Percentiles rank a stretch among this genome's conserved stretches.
These are phyloP conservation scores for Conoideocrella luteorostrata DNA, from an alignment of 2,329 filamentous ascomycete genomes.

Conservation along the genomic window DNA sequence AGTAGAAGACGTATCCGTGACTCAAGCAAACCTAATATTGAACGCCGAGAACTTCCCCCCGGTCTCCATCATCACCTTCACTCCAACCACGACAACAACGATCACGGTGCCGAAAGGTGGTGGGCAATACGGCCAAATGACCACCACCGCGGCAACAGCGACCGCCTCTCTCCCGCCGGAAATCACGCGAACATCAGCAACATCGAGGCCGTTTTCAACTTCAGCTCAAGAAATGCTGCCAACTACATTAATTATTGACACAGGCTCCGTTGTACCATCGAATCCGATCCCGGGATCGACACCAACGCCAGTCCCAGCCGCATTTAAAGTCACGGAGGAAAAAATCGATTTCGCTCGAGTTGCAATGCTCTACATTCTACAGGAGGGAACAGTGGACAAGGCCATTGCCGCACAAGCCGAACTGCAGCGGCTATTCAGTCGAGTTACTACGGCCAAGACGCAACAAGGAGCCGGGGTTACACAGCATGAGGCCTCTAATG, in stretches of 20 bases:
- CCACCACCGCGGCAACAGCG: background rate
- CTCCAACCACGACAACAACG: conserved; percentile 3
- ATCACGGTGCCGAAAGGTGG: background rate
- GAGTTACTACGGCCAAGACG: conserved; percentile 24
- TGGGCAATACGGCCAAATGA: background rate
- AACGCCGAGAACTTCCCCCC: conserved; percentile 6
- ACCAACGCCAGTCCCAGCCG: background rate
- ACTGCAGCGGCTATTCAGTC: conserved; percentile 50
- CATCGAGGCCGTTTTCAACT: background rate
- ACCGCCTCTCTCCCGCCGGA: background rate
- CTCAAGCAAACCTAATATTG: background rate
- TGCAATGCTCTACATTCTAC: conserved; percentile 55
- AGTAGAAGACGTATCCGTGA: background rate
- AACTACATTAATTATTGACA: conserved; percentile 1
- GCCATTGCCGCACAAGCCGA: conserved; percentile 48
- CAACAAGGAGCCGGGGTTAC: conserved; percentile 26
- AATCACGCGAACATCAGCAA: background rate
- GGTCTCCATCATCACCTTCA: conserved; percentile 8
- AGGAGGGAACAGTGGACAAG: conserved; percentile 42
- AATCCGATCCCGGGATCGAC: background rate
- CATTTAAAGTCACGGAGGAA: conserved; percentile 47
- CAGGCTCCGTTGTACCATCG: background rate
- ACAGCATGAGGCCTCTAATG: conserved; percentile 31
- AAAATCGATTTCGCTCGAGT: conserved; percentile 59
- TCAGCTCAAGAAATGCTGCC: background rate